Conservation (phyloP, 495 filamentous ascomycete species). For the Evernia prunastri region DNA sequence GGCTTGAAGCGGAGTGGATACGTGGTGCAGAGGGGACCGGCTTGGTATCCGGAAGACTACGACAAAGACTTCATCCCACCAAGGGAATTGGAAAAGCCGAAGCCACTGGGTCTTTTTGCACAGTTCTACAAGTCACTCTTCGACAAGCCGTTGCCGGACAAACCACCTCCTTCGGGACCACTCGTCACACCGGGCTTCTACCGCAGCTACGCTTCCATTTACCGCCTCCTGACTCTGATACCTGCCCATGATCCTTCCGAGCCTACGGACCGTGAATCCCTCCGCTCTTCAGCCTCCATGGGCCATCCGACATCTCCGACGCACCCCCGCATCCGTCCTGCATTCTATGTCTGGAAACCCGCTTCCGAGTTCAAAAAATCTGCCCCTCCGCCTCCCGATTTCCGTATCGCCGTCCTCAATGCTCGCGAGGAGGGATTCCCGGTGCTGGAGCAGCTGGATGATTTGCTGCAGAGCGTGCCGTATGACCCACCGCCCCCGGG, state of each 20-base stretch:
- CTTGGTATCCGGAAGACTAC: constrained; percentile 52
- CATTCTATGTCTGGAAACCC: constrained; percentile 77
- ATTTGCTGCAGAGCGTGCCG: constrained; percentile 62
- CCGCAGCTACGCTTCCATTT: constrained; percentile 68
- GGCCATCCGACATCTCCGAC: constrained; percentile 9
- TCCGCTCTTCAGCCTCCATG: constrained; percentile 19
- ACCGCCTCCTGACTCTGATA: constrained; percentile 66
- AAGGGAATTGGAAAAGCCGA: background rate
- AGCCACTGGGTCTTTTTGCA: constrained; percentile 31
- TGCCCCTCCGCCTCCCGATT: constrained; percentile 69
- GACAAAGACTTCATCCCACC: constrained; percentile 34
- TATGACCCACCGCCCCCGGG: constrained; percentile 50
- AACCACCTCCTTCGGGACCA: constrained; percentile 48
- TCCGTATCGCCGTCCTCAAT: constrained; percentile 71
- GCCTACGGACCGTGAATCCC: constrained; percentile 13
- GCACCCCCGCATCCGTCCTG: constrained; percentile 55
- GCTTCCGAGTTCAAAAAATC: constrained; percentile 65
- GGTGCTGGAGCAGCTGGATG: constrained; percentile 59
- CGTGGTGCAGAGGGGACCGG: constrained; percentile 58
- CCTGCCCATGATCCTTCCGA: constrained; percentile 58
- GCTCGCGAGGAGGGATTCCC: constrained; percentile 66
- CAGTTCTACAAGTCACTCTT: constrained; percentile 40
- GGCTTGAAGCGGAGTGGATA: constrained; percentile 81
- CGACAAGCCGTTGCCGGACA: constrained; percentile 12
- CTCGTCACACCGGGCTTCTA: constrained; percentile 71